Base-by-base conservation (phyloP, 2,329 filamentous ascomycete species). In the Hymenoscyphus infarciens region DNA sequence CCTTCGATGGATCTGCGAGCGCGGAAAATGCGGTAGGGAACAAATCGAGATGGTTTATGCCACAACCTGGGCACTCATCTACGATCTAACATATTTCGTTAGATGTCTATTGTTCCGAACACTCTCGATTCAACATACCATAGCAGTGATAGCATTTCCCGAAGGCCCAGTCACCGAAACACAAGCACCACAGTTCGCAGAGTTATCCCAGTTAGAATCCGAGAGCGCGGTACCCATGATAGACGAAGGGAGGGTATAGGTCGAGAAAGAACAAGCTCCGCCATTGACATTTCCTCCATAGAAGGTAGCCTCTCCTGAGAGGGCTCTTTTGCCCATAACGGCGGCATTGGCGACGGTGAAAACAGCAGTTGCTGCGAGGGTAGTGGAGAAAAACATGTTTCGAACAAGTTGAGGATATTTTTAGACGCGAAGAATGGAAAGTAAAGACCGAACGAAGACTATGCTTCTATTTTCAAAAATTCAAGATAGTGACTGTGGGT, bases 171-270 rank as follows among this genome's bases (percentile, higher is more conserved):
- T 85, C 38, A 90, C 84, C 59, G 79, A 74, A 13, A 90, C 75
- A 66, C 87, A 90, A 22, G 79, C 77, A 66, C 87, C 87, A 69
- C 87, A 90, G 66, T 83, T 77, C 52, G 77, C 79, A 1, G 81
- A 79, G 59, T 72, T 75, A 58, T 80, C 74, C 87, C 87, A 90
- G 67, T 80, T 82, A 2, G 78, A 75, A 45, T 80, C 80, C 0
- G 86, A 84, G 57, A 86, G 79, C 1, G 87, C 87, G 10, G 85
- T 86, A 61, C 87, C 87, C 68, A 78, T 84, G 61, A 89, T 74
- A 13, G 78, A 77, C 11, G 80, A 77, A 6, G 87, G 86, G 29
- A 89, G 76, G 2, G 80, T 86, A 76, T 88, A 88, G 58, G 80
- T 83, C 7, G 79, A 77, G 78, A 89, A 88, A 13, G 82, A 84